Evolutionary conservation across 169 alveolate genomes (phyloP).

Genomic region (Cryptosporidium baileyi): DNA sequence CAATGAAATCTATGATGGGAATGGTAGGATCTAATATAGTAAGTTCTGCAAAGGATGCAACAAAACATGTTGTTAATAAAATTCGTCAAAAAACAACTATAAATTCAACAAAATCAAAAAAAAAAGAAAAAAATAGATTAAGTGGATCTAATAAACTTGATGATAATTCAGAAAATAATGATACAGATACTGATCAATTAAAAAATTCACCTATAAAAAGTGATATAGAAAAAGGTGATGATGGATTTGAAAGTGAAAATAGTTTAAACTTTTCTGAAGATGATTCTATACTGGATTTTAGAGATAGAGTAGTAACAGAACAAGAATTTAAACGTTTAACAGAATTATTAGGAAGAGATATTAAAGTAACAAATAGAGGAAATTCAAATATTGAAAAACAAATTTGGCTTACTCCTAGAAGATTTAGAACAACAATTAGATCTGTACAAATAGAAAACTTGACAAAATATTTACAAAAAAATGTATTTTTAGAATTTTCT

Average conservation of each 20-base stretch:
- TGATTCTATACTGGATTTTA: constrained; percentile 61
- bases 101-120: background rate
- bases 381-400: constrained; percentile 59
- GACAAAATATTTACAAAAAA: constrained; percentile 6
- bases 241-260: background rate
- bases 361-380: constrained; percentile 37
- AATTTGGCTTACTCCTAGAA: constrained; percentile 66
- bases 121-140: background rate
- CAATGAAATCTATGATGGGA: constrained; percentile 52
- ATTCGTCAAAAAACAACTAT: constrained; percentile 9
- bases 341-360: constrained; percentile 36
- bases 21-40: constrained; percentile 58
- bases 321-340: constrained; percentile 40
- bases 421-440: constrained; percentile 66
- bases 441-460: constrained; percentile 60
- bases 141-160: background rate
- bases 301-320: constrained; percentile 66
- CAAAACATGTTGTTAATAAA: constrained; percentile 44
- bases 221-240: background rate
- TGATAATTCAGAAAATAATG: background rate
- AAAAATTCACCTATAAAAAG: background rate
- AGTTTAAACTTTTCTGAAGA: background rate
- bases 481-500: constrained; percentile 43
- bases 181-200: background rate
- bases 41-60: constrained; percentile 68